Evolutionary conservation across 2,329 filamentous ascomycete species (phyloP).

Genomic region (Sporothrix brasiliensis): DNA sequence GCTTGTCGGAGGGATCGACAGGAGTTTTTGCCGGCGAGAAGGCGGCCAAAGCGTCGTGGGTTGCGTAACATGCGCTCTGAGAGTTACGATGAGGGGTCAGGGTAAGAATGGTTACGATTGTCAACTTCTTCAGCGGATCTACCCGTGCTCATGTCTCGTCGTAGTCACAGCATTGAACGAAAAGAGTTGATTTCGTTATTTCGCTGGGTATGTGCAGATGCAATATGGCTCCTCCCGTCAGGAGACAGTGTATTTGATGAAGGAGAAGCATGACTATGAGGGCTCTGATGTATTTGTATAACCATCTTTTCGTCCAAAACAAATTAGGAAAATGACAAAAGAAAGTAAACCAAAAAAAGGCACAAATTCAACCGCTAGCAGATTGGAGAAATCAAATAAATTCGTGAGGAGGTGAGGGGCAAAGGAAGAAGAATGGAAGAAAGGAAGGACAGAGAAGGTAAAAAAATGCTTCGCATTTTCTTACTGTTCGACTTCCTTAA

Average conservation of each 20-base stretch:
- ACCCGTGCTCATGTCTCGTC: background rate
- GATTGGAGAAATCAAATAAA: background rate
- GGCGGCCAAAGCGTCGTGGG: constrained; percentile 17
- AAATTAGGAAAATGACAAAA: background rate
- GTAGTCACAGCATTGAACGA: background rate
- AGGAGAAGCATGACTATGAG: constrained; percentile 4
- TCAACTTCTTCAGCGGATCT: too few relatives aligned
- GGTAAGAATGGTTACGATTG: too few relatives aligned
- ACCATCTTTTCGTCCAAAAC: background rate
- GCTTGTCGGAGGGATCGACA: constrained; percentile 3
- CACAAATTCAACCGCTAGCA: constrained; percentile 3
- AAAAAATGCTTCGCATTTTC: background rate
- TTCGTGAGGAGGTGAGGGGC: background rate
- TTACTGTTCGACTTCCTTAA: background rate
- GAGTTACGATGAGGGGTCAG: background rate
- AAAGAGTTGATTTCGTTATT: background rate
- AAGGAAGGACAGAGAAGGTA: background rate
- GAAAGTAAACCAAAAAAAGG: background rate
- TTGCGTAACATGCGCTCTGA: background rate
- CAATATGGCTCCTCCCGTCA: constrained; percentile 2
- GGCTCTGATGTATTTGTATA: background rate
- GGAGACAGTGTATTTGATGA: constrained; percentile 5
- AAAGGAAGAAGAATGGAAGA: background rate
- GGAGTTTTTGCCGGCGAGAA: background rate
- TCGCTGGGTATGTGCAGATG: constrained; percentile 2